Evolutionary conservation across 257 asterid genomes (phyloP).

Genomic region (Solanum corneliomulleri): DNA sequence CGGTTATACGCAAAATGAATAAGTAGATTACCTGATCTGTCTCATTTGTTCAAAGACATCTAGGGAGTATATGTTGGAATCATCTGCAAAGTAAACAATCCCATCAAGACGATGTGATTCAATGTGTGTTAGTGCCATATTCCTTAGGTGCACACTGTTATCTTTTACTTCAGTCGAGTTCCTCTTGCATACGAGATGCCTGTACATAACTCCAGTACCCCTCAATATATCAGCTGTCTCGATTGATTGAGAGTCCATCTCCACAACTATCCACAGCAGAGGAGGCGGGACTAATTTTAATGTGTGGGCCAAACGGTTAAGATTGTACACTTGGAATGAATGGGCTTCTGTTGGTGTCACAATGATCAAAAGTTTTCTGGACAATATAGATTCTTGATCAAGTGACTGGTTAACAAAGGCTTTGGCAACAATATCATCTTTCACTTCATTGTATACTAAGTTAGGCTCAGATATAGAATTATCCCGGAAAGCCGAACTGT

Average conservation of each 20-base stretch:
- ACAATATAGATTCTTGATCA: slow-evolving; percentile 7
- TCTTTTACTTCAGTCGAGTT: slow-evolving; percentile 23
- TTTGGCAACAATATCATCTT: background rate
- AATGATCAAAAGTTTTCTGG: slow-evolving; percentile 49
- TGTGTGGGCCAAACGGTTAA: slow-evolving; percentile 45
- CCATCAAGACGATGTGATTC: slow-evolving; percentile 70
- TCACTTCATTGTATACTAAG: slow-evolving; percentile 1
- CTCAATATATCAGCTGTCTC: slow-evolving; percentile 55
- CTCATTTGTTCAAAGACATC: slow-evolving; percentile 62
- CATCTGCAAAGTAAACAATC: slow-evolving; percentile 62
- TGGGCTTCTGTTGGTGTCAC: slow-evolving; percentile 43
- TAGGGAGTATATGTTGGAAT: slow-evolving; percentile 37
- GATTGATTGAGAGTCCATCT: slow-evolving; percentile 47
- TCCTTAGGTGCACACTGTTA: slow-evolving; percentile 30
- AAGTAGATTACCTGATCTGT: slow-evolving; percentile 48
- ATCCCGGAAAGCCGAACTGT: slow-evolving; percentile 4
- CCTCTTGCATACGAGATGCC: slow-evolving; percentile 51
- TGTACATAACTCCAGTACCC: slow-evolving; percentile 48
- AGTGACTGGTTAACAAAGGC: slow-evolving; percentile 5
- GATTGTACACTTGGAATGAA: slow-evolving; percentile 35
- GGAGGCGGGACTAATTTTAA: slow-evolving; percentile 44
- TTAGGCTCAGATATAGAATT: slow-evolving; percentile 8
- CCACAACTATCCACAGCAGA: slow-evolving; percentile 66
- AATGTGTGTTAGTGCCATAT: slow-evolving; percentile 60
- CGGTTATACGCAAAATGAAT: background rate